Evolutionary conservation across 2,329 filamentous ascomycete species (phyloP), one percentile per base, ranked within the genome.

Genomic region (Scorias spongiosa): DNA sequence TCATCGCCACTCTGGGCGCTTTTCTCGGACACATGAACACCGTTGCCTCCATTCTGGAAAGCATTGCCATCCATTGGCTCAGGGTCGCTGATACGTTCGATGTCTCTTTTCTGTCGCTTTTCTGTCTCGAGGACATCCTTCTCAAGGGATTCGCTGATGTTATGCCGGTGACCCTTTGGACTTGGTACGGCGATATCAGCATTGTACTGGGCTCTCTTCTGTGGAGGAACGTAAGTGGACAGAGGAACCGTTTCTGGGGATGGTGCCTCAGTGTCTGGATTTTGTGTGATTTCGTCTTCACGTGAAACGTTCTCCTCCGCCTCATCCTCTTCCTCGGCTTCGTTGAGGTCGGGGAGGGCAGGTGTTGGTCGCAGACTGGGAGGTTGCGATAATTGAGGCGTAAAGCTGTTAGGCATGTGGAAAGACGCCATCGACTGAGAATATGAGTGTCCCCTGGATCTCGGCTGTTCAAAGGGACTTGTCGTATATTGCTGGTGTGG

Each of bases 101-200:
- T 36, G 9, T 15, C 32, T 36, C 32, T 36, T 9, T 36, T 36
- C 9, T 36, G 63, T 54, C 89, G 84, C 56, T 91, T 89, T 54
- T 93, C 84, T 4, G 84, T 81, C 56, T 88, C 83, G 41, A 91
- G 81, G 44, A 93, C 81, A 52, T 91, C 86, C 48, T 80, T 81
- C 59, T 94, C 86, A 18, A 93, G 71, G 39, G 78, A 84, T 49
- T 80, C 74, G 54, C 81, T 87, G 36, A 84, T 71, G 52, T 87
- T 87, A 53, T 88, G 82, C 44, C 71, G 71, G 60, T 79, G 74
- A 32, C 72, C 72, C 51, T 71, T 70, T 45, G 77, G 76, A 42
- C 70, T 78, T 9, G 76, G 76, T 40, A 76, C 70, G 20, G 70
- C 72, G 52, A 80, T 76, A 45, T 74, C 9, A 67, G 68, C 51